Percentiles rank a stretch among this genome's conserved stretches.
These are phyloP conservation scores for Beauveria sp. DNA, from an alignment of 2,329 filamentous ascomycete genomes.

Conservation along the genomic window DNA sequence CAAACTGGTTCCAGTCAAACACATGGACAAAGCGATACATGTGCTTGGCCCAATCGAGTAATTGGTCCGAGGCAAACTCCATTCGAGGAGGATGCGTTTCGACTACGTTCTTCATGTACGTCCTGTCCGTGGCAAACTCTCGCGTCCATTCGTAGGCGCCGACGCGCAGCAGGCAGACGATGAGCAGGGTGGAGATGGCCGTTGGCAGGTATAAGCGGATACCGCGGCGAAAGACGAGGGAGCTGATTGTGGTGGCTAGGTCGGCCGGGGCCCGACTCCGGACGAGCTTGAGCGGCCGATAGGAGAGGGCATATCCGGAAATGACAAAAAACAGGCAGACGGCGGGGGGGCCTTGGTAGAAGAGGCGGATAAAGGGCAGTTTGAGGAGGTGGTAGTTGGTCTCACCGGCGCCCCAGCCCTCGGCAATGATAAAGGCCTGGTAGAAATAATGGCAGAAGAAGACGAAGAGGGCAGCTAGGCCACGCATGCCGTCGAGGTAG, in stretches of 20 bases:
- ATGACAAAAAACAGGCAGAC: constrained; percentile 56
- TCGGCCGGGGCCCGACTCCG: constrained; percentile 26
- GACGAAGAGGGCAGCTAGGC: constrained; percentile 47
- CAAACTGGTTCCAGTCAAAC: constrained; percentile 42
- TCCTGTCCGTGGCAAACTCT: constrained; percentile 34
- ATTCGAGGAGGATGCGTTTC: constrained; percentile 38
- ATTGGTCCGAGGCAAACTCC: constrained; percentile 30
- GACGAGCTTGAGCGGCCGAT: constrained; percentile 28
- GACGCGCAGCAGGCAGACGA: constrained; percentile 35
- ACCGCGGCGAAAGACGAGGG: constrained; percentile 42
- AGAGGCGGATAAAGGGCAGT: constrained; percentile 45
- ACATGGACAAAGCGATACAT: constrained; percentile 44
- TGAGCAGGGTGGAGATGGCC: constrained; percentile 40
- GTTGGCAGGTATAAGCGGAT: constrained; percentile 46
- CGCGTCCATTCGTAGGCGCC: constrained; percentile 42
- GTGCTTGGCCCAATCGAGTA: constrained; percentile 37
- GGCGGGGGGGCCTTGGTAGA: constrained; percentile 48
- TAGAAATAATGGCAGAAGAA: constrained; percentile 51
- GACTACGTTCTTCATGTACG: constrained; percentile 39
- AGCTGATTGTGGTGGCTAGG: constrained; percentile 38
- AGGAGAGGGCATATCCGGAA: constrained; percentile 41
- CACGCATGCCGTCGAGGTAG: constrained; percentile 52
- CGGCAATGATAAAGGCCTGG: constrained; percentile 42
- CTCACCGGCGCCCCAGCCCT: constrained; percentile 39
- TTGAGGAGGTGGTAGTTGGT: constrained; percentile 40